These are phyloP conservation scores for Nitzschia sp. DNA, from an alignment of 108 stramenopile species.

Conservation along the genomic window DNA sequence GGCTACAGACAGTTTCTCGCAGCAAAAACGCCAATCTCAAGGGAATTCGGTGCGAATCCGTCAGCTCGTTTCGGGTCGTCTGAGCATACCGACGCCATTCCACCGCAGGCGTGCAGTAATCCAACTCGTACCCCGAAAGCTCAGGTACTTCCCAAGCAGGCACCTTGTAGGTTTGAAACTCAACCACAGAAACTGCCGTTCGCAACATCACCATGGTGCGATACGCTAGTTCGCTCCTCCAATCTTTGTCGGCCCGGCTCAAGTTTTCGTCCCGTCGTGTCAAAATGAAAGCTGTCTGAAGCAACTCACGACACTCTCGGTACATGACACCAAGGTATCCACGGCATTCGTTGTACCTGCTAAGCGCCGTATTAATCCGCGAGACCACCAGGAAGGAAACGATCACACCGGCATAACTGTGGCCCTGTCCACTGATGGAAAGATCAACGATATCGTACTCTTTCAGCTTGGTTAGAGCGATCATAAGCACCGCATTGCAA, in stretches of 20 bases:
- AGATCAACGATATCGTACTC: not conserved
- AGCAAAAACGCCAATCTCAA: slow-evolving; percentile 24
- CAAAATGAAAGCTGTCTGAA: slow-evolving; percentile 35
- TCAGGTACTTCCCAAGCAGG: slow-evolving; percentile 46
- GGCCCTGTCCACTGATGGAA: slow-evolving; percentile 32
- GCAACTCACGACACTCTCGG: slow-evolving; percentile 23
- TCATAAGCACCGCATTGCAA: slow-evolving; percentile 2
- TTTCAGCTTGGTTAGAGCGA: not conserved
- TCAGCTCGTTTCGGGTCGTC: not conserved
- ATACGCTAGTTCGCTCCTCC: slow-evolving; percentile 49
- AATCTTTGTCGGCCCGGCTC: slow-evolving; percentile 23
- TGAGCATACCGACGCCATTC: slow-evolving; percentile 9
- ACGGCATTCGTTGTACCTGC: slow-evolving; percentile 24
- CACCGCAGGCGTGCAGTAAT: not conserved
- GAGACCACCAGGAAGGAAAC: slow-evolving; percentile 45
- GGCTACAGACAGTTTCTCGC: slow-evolving; percentile 29
- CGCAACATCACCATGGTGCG: slow-evolving; percentile 37
- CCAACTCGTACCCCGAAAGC: slow-evolving; percentile 23
- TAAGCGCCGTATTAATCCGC: slow-evolving; percentile 28
- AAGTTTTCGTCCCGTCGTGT: slow-evolving; percentile 17
- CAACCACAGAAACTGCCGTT: slow-evolving; percentile 30
- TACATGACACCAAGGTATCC: slow-evolving; percentile 6
- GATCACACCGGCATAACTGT: slow-evolving; percentile 29
- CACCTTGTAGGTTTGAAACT: slow-evolving; percentile 17
- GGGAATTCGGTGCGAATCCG: slow-evolving; percentile 23